Base-by-base conservation (phyloP, 768 basidiomycete genomes). In the Suillus paluster region DNA sequence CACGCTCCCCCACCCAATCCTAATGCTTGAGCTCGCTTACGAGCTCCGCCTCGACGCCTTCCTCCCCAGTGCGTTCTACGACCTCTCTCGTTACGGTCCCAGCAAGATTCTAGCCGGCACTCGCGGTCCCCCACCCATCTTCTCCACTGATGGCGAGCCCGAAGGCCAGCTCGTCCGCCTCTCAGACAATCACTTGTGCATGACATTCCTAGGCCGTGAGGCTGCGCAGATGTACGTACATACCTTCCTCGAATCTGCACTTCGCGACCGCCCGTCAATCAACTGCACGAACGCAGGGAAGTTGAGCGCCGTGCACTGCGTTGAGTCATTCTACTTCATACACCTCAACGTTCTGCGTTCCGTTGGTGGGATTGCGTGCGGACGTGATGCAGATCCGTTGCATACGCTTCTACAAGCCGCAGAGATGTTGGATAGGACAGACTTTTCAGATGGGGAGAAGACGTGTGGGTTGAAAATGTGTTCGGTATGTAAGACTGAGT, bases 311-410 rank as follows among this genome's bases (percentile, higher is more conserved):
- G 77, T 36, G 66, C 73, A 56, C 33, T 92, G 91, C 73, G 76
- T 77, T 61, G 88, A 91, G 57, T 88, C 89, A 15, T 90, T 89
- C 74, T 89, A 91, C 74, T 90, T 86, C 71, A 85, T 92, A 76
- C 84, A 84, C 78, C 82, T 92, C 61, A 91, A 92, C 71, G 77
- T 88, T 34, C 75, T 91, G 45, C 85, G 90, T 60, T 83, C 86
- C 23, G 83, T 92, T 48, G 86, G 88, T 0, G 91, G 91, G 0
- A 86, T 92, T 61, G 84, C 89, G 1, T 81, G 79, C 59, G 90
- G 90, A 52, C 80, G 91, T 27, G 90, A 92, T 67, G 90, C 86
- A 4, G 91, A 92, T 68, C 87, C 89, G 57, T 73, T 92, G 25
- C 90, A 81, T 68, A 89, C 89, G 60, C 82, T 92, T 48, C 67